Evolutionary conservation across 176 grass and related monocot species (phyloP).

Genomic region (Rhipidocladum racemiflorum): DNA sequence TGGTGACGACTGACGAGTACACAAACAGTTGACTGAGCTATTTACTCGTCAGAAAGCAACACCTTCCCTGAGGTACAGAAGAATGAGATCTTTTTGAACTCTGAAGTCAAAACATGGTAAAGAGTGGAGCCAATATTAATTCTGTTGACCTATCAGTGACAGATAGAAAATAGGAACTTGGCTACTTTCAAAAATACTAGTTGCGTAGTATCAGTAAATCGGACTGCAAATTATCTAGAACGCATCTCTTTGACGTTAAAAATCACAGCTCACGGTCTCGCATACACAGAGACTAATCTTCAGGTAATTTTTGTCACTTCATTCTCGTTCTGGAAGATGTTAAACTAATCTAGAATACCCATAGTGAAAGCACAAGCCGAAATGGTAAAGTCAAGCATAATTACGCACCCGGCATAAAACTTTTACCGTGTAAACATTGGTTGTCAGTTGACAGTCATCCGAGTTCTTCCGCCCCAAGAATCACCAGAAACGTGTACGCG

Average conservation of each 20-base stretch:
- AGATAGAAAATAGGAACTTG: too few relatives aligned
- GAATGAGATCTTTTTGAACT: neutral
- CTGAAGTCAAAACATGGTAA: neutral
- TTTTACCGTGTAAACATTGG: neutral
- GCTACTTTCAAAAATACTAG: too few relatives aligned
- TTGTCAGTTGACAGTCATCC: neutral
- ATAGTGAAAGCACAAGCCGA: neutral
- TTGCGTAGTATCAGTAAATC: too few relatives aligned
- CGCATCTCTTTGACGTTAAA: neutral
- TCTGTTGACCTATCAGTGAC: too few relatives aligned
- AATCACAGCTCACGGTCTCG: too few relatives aligned
- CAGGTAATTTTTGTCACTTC: too few relatives aligned
- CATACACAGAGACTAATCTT: too few relatives aligned
- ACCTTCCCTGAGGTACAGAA: neutral
- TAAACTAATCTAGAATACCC: neutral
- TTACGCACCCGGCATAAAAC: neutral
- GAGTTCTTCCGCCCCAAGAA: neutral
- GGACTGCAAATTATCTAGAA: neutral
- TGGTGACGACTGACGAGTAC: too few relatives aligned
- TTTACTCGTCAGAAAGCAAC: neutral
- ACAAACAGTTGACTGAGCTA: neutral
- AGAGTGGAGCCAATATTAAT: neutral
- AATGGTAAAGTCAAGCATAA: neutral
- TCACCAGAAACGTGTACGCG: too few relatives aligned
- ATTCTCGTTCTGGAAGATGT: neutral